Evolutionary conservation across 164 flowering plant species (phyloP).

Genomic region (Macadamia integrifolia): DNA sequence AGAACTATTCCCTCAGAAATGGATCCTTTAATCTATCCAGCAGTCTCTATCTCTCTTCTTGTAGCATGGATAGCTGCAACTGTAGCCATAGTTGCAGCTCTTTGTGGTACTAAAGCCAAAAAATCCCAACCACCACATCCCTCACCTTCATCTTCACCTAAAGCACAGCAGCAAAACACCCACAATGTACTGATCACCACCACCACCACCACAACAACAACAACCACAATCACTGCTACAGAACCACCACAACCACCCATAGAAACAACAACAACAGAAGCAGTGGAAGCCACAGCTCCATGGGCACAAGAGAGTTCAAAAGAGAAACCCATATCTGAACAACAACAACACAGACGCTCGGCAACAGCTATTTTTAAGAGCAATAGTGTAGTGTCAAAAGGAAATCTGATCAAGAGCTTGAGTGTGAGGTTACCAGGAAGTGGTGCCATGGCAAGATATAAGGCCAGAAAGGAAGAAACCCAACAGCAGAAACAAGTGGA

Average conservation of each 20-base stretch:
- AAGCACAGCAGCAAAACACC: not conserved
- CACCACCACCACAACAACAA: not conserved
- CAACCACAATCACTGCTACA: not conserved
- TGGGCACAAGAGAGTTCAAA: not conserved
- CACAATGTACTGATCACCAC: not conserved
- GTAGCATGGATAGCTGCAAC: constrained; percentile 22
- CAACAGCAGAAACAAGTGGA: constrained; percentile 12
- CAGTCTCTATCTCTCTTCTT: constrained; percentile 19
- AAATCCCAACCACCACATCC: constrained; percentile 6
- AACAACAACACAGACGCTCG: not conserved
- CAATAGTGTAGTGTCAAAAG: not conserved
- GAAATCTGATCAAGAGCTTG: constrained; percentile 17
- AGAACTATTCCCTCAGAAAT: constrained; percentile 24
- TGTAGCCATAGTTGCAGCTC: constrained; percentile 20
- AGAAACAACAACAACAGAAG: not conserved
- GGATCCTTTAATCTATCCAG: constrained; percentile 16
- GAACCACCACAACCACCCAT: too few relatives aligned
- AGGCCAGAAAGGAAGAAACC: constrained; percentile 8
- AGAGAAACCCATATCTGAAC: not conserved
- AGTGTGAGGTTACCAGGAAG: constrained; percentile 20
- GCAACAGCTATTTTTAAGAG: not conserved
- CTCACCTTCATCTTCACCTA: constrained; percentile 7
- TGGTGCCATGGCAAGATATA: constrained; percentile 2
- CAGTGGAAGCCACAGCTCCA: not conserved
- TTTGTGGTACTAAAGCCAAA: constrained; percentile 18